Evolutionary conservation across 2,329 filamentous ascomycete species (phyloP).

Genomic region (Apiospora kogelbergensis): DNA sequence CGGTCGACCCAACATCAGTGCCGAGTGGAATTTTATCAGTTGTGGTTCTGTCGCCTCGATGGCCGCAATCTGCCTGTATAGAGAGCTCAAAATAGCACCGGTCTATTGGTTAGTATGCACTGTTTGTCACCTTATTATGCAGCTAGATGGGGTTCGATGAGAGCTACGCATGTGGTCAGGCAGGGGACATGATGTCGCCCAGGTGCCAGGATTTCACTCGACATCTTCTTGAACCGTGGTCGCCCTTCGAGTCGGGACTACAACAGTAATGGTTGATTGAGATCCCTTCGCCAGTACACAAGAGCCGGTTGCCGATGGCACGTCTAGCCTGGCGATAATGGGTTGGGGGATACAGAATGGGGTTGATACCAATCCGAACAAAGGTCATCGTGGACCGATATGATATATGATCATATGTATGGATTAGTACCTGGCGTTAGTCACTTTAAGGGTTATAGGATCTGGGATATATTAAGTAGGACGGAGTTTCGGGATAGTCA

Average conservation of each 20-base stretch:
- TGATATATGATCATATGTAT: slow-evolving; percentile 4
- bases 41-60: not conserved
- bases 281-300: not conserved
- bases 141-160: not conserved
- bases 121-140: not conserved
- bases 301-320: not conserved
- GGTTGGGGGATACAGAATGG: not conserved
- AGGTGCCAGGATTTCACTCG: not conserved
- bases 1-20: not conserved
- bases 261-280: not conserved
- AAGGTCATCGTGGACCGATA: not conserved
- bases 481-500: not conserved
- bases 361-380: not conserved
- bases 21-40: not conserved
- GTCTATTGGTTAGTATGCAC: not conserved
- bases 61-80: not conserved
- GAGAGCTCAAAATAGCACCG: not conserved
- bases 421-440: not conserved
- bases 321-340: not conserved
- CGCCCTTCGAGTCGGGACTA: too few relatives aligned
- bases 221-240: not conserved
- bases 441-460: not conserved
- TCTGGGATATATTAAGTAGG: not conserved
- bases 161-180: not conserved
- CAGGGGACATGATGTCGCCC: not conserved